Evolutionary conservation across 371 early-diverging fungal genomes (phyloP).

Genomic region (Saksenaea oblongispora): DNA sequence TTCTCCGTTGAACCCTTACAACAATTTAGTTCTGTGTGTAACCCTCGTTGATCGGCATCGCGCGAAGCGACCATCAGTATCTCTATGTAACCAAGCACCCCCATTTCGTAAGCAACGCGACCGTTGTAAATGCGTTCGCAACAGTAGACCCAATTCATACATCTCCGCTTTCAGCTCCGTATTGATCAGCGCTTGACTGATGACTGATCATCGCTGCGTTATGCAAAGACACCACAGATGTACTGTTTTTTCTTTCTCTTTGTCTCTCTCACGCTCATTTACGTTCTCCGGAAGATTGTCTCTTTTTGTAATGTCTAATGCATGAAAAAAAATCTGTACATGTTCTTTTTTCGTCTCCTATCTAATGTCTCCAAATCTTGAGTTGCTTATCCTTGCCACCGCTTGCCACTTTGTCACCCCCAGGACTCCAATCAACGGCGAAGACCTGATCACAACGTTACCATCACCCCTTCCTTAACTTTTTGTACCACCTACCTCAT

Average conservation of each 20-base stretch:
- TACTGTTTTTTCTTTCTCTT: not conserved
- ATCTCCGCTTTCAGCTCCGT: constrained; percentile 1
- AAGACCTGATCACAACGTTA: constrained; percentile 60
- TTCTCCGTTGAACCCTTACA: no score
- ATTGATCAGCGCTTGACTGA: not conserved
- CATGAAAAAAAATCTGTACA: constrained; percentile 4
- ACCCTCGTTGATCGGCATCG: constrained; percentile 1
- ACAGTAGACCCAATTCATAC: not conserved
- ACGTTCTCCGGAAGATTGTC: not conserved
- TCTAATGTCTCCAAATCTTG: constrained; percentile 72
- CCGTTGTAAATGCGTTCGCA: not conserved
- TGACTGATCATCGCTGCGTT: not conserved
- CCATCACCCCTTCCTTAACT: not conserved
- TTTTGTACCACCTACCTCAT: constrained; percentile 57
- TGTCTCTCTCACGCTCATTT: constrained; percentile 4
- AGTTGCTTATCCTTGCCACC: constrained; percentile 93
- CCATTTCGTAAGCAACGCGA: not conserved
- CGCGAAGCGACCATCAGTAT: not conserved
- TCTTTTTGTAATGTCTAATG: constrained; percentile 2
- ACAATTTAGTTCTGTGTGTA: not conserved
- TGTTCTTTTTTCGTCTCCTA: not conserved
- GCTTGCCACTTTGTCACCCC: constrained; percentile 88
- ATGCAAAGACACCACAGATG: not conserved
- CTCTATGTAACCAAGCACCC: not conserved
- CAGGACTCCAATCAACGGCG: constrained; percentile 94